Conservation (phyloP, 2,329 filamentous ascomycete genomes). For the Arachnomyces sp. region DNA sequence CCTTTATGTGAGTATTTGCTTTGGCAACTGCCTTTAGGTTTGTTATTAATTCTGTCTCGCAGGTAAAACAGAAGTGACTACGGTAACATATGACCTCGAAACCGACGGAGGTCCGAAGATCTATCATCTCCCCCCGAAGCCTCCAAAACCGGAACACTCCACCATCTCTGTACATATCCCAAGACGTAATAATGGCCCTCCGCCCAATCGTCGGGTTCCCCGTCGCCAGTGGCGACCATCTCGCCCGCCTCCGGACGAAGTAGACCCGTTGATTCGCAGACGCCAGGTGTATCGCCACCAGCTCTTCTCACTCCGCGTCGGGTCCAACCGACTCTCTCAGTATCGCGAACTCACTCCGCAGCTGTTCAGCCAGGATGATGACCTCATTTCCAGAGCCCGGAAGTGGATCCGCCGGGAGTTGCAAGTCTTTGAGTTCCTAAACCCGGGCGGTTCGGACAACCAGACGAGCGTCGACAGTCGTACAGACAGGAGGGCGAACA, state of each 20-base stretch:
- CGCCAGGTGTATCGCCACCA: constrained; percentile 64
- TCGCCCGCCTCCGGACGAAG: constrained; percentile 19
- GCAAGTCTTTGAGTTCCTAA: constrained; percentile 70
- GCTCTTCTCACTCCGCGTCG: constrained; percentile 73
- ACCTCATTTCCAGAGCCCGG: constrained; percentile 67
- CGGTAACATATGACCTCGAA: constrained; percentile 60
- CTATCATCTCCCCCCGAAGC: constrained; percentile 44
- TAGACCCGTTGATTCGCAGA: constrained; percentile 51
- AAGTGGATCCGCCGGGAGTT: constrained; percentile 79
- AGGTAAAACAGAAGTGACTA: constrained; percentile 47
- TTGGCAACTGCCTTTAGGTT: not conserved
- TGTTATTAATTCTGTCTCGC: constrained; percentile 5
- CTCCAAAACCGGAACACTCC: constrained; percentile 5
- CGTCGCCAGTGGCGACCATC: constrained; percentile 16
- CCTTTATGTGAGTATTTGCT: constrained; percentile 62
- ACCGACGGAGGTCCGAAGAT: constrained; percentile 48
- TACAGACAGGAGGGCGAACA: constrained; percentile 48
- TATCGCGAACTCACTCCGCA: constrained; percentile 67
- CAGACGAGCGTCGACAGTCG: constrained; percentile 13
- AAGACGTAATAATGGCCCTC: not conserved
- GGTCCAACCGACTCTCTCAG: constrained; percentile 67
- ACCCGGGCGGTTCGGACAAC: constrained; percentile 27
- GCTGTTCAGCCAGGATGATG: constrained; percentile 55
- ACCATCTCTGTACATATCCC: not conserved
- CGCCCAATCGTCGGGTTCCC: constrained; percentile 9